phyloP scores from a whole-genome alignment of 2,329 filamentous ascomycete species.

The Ascochyta lentis region DNA sequence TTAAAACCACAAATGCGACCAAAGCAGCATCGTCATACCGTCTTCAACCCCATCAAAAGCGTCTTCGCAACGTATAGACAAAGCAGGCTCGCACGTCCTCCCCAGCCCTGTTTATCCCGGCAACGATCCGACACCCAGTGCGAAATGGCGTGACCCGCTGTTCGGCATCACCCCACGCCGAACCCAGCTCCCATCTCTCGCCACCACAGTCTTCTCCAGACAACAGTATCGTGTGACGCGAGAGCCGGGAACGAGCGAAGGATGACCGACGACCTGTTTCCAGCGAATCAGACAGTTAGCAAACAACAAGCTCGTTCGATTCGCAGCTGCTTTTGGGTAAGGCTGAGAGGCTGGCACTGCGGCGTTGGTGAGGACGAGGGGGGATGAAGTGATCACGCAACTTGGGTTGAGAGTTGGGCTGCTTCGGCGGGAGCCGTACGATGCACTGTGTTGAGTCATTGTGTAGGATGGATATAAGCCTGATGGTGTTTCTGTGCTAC shows the following conservation, averaged over 20 bases:
- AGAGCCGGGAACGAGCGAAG: neutral
- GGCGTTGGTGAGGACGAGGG: neutral
- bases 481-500: slow-evolving; percentile 12
- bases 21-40: neutral
- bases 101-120: slow-evolving; percentile 17
- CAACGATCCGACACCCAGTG: neutral
- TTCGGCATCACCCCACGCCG: slow-evolving; percentile 18
- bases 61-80: neutral
- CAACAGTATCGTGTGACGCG: slow-evolving; percentile 25
- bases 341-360: slow-evolving; percentile 4
- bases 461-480: slow-evolving; percentile 6
- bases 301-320: slow-evolving; percentile 4
- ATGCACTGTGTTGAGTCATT: neutral
- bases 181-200: slow-evolving; percentile 29
- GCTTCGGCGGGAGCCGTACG: slow-evolving; percentile 2
- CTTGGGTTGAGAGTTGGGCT: neutral
- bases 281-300: neutral
- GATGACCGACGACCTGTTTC: neutral
- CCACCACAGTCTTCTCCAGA: slow-evolving; percentile 25
- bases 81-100: neutral
- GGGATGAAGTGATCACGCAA: slow-evolving; percentile 8
- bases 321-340: neutral
- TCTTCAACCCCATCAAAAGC: neutral
- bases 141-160: slow-evolving; percentile 23
- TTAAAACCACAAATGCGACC: neutral